A percentile compares a stretch with the other conserved stretches of the same genome.
Evolutionary conservation across 2,329 filamentous ascomycete species (phyloP).

Genomic region (Alternaria alternata): DNA sequence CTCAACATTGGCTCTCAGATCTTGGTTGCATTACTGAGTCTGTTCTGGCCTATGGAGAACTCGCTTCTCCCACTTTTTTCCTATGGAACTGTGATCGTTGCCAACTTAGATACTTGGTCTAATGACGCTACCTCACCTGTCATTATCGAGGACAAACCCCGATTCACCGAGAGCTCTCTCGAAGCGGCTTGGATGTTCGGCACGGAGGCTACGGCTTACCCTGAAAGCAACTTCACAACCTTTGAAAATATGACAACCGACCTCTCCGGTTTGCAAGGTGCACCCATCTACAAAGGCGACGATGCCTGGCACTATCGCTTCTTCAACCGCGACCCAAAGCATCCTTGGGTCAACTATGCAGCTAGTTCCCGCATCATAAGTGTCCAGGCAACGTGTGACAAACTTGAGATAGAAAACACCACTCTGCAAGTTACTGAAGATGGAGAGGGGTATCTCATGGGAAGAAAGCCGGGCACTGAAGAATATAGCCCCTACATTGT

Average conservation of each 20-base stretch:
- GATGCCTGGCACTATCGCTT: constrained; percentile 41
- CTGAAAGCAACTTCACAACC: no score
- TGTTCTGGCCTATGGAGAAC: constrained; percentile 48
- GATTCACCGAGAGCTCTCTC: constrained; percentile 21
- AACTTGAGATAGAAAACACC: constrained; percentile 24
- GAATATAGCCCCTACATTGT: constrained; percentile 27
- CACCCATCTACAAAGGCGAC: constrained; percentile 36
- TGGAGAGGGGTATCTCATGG: constrained; percentile 8
- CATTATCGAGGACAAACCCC: not conserved
- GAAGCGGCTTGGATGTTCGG: constrained; percentile 44
- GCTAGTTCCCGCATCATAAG: constrained; percentile 34
- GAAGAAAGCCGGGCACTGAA: constrained; percentile 13
- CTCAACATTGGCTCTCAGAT: constrained; percentile 47
- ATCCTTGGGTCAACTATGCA: constrained; percentile 39
- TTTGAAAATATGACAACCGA: no score
- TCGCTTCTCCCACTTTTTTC: constrained; percentile 31
- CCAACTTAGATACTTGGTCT: no score
- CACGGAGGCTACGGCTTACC: constrained; percentile 26
- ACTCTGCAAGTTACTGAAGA: not conserved
- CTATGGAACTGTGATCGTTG: constrained; percentile 30
- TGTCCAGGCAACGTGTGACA: constrained; percentile 30
- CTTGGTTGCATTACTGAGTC: constrained; percentile 42
- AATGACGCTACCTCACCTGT: no score
- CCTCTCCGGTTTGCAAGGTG: constrained; percentile 18
- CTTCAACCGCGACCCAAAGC: constrained; percentile 43